Evolutionary conservation across 2,329 filamentous ascomycete species (phyloP).

Genomic region (Elsinoe necatrix): DNA sequence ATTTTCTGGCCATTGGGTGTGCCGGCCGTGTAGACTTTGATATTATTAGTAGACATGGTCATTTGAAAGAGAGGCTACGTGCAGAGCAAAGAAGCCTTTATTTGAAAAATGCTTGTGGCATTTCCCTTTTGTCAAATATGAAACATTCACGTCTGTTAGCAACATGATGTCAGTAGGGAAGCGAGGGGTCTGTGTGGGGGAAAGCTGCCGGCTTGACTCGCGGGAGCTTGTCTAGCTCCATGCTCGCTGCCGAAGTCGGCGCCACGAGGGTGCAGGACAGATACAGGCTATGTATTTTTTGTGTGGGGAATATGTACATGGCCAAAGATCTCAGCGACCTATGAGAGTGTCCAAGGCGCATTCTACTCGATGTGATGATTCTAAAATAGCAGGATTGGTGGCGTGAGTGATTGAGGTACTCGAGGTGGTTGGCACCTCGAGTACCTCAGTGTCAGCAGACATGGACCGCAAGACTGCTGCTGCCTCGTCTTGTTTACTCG

Average conservation of each 20-base stretch:
- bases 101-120: not conserved
- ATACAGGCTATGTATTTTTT: not conserved
- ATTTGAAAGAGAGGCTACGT: too few relatives aligned
- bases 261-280: not conserved
- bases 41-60: not conserved
- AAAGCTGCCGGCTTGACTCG: not conserved
- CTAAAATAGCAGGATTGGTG: not conserved
- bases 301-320: not conserved
- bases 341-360: not conserved
- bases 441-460: too few relatives aligned
- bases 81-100: not conserved
- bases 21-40: slow-evolving; percentile 23
- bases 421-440: not conserved
- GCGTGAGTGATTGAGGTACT: not conserved
- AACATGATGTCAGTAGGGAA: not conserved
- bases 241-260: not conserved
- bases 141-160: not conserved
- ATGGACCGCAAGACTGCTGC: too few relatives aligned
- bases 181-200: not conserved
- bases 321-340: not conserved
- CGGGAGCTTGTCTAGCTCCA: not conserved
- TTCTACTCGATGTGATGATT: not conserved
- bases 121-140: not conserved
- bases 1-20: slow-evolving; percentile 31
- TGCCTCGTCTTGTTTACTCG: not conserved